Percentiles rank a stretch among this genome's conserved stretches.
Evolutionary conservation across 768 basidiomycete genomes (phyloP).

Genomic region (Cyclocybe cylindracea): DNA sequence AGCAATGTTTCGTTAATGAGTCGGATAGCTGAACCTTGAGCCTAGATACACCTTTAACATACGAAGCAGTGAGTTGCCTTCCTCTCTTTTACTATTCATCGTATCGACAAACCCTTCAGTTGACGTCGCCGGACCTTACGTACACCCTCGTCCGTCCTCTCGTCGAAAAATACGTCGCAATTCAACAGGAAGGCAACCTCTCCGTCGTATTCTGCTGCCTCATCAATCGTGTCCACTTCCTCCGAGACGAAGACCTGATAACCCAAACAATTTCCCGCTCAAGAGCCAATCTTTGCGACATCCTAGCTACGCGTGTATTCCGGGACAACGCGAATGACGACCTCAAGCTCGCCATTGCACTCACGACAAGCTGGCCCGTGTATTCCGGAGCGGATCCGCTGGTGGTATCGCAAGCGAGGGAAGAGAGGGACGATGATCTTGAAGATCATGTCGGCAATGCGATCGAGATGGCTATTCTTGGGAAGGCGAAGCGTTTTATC

Average conservation of each 20-base stretch:
- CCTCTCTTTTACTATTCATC: not conserved
- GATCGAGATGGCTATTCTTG: constrained; percentile 89
- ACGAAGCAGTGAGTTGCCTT: constrained; percentile 64
- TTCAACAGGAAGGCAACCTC: constrained; percentile 76
- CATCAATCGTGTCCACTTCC: constrained; percentile 83
- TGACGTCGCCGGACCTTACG: constrained; percentile 84
- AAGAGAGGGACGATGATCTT: constrained; percentile 68
- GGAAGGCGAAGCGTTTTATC: constrained; percentile 86
- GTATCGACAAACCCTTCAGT: constrained; percentile 36
- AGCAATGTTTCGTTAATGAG: not conserved
- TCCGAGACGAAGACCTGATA: constrained; percentile 73
- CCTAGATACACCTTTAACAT: constrained; percentile 80
- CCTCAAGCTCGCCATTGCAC: constrained; percentile 66
- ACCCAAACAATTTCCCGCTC: constrained; percentile 70
- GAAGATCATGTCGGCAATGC: constrained; percentile 88
- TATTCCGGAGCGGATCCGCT: constrained; percentile 72
- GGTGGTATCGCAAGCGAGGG: constrained; percentile 56
- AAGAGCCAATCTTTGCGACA: constrained; percentile 85
- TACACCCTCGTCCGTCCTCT: constrained; percentile 90
- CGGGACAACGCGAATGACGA: constrained; percentile 69
- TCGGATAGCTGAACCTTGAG: constrained; percentile 2
- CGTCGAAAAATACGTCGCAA: constrained; percentile 77
- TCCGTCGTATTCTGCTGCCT: constrained; percentile 88
- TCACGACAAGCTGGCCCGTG: constrained; percentile 82
- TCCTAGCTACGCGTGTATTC: constrained; percentile 80